Evolutionary conservation across 768 basidiomycete genomes (phyloP).

Genomic region (Lactarius hengduanensis): DNA sequence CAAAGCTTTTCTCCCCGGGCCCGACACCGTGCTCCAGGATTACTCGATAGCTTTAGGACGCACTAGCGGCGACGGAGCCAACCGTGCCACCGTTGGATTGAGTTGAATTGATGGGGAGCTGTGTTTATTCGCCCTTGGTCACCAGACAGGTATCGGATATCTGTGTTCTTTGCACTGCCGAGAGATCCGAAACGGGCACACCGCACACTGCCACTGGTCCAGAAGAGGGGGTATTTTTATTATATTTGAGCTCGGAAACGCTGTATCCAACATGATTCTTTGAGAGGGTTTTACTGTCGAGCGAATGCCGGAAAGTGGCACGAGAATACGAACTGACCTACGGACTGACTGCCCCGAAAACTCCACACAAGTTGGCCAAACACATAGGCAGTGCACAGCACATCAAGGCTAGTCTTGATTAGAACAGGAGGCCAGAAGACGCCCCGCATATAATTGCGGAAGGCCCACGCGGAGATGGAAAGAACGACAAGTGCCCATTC

Average conservation of each 20-base stretch:
- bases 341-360: neutral
- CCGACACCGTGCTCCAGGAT: neutral
- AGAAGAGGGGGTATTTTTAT: neutral
- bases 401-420: neutral
- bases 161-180: neutral
- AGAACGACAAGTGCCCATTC: neutral
- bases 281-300: neutral
- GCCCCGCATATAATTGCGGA: neutral
- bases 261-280: neutral
- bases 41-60: neutral
- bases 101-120: neutral
- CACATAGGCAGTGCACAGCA: neutral
- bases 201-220: neutral
- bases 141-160: neutral
- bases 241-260: neutral
- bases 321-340: neutral
- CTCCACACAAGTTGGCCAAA: neutral
- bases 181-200: neutral
- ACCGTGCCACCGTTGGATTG: neutral
- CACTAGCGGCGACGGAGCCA: neutral
- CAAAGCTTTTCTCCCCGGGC: neutral
- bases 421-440: neutral
- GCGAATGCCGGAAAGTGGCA: neutral
- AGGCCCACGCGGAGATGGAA: neutral
- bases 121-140: no score